Conservation (phyloP, 306 rosid genomes). For the Betula pendula region DNA sequence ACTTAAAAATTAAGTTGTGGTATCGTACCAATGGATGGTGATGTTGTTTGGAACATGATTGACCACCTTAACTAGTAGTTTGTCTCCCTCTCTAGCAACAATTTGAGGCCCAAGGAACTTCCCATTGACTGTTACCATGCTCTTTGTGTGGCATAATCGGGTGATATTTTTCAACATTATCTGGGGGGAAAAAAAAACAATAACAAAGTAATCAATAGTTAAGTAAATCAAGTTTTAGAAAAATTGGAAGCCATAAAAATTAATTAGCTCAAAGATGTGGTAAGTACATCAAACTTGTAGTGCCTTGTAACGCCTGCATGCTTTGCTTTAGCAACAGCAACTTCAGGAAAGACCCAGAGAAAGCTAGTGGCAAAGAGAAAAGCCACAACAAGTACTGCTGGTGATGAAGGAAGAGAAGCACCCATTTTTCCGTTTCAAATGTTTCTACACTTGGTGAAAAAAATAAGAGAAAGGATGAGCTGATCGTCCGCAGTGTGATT, state of each 20-base stretch:
- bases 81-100: slow-evolving; percentile 73
- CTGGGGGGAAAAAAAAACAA: slow-evolving; percentile 26
- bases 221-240: not conserved
- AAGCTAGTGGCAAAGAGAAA: slow-evolving; percentile 39
- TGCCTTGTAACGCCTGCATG: slow-evolving; percentile 53
- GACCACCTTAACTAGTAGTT: slow-evolving; percentile 60
- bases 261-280: not conserved
- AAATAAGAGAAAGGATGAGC: not conserved
- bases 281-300: slow-evolving; percentile 58
- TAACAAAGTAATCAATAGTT: not conserved
- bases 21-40: slow-evolving; percentile 64
- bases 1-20: too few relatives aligned
- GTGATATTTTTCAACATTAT: slow-evolving; percentile 50
- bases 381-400: slow-evolving; percentile 20
- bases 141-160: slow-evolving; percentile 61
- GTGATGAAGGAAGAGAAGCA: slow-evolving; percentile 29
- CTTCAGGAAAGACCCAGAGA: slow-evolving; percentile 30
- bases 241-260: too few relatives aligned
- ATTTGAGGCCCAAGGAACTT: slow-evolving; percentile 69
- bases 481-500: not conserved
- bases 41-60: slow-evolving; percentile 66
- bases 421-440: slow-evolving; percentile 34
- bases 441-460: not conserved
- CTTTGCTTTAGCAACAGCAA: slow-evolving; percentile 38
- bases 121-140: slow-evolving; percentile 58